Evolutionary conservation across 208 protist genomes (phyloP).

Genomic region (Trypanosomatidae sp.): DNA sequence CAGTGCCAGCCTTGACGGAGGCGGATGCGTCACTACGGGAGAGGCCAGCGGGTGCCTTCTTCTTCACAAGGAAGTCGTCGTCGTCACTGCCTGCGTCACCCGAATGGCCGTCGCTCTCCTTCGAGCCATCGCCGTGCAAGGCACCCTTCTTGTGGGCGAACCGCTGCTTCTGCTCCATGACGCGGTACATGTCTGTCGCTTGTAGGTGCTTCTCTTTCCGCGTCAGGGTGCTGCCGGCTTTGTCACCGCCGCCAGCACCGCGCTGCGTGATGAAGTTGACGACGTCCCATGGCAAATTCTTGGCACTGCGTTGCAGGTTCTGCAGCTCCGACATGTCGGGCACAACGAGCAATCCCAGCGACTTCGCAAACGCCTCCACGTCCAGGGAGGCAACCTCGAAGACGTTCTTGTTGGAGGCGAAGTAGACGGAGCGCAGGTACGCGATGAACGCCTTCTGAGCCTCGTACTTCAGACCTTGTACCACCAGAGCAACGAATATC

Average conservation of each 20-base stretch:
- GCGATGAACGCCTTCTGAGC: conserved; percentile 98
- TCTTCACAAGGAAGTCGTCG: conserved; percentile 53
- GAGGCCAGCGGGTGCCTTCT: conserved; percentile 4
- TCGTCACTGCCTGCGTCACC: conserved; percentile 39
- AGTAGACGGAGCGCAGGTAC: conserved; percentile 96
- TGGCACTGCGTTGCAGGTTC: conserved; percentile 66
- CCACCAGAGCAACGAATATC: conserved; percentile 91
- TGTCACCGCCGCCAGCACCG: conserved; percentile 6
- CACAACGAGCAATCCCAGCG: conserved; percentile 92
- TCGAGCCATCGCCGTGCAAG: conserved; percentile 16
- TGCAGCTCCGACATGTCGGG: conserved; percentile 94
- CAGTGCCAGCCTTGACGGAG: background rate
- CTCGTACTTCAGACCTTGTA: conserved; percentile 96
- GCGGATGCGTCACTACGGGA: background rate
- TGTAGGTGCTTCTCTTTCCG: conserved; percentile 83
- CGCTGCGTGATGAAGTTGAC: conserved; percentile 81
- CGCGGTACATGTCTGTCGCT: conserved; percentile 86
- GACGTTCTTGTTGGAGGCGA: conserved; percentile 95
- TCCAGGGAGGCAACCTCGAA: conserved; percentile 94
- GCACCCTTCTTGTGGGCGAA: conserved; percentile 46
- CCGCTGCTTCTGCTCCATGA: conserved; percentile 77
- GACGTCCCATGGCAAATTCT: conserved; percentile 91
- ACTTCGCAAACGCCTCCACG: conserved; percentile 87
- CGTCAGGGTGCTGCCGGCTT: conserved; percentile 31
- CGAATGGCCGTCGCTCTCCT: conserved; percentile 3